A percentile compares a stretch with the other conserved stretches of the same genome.
These are phyloP conservation scores for Mortierella sp. DNA, from an alignment of 371 early-diverging fungal genomes.

Conservation along the genomic window DNA sequence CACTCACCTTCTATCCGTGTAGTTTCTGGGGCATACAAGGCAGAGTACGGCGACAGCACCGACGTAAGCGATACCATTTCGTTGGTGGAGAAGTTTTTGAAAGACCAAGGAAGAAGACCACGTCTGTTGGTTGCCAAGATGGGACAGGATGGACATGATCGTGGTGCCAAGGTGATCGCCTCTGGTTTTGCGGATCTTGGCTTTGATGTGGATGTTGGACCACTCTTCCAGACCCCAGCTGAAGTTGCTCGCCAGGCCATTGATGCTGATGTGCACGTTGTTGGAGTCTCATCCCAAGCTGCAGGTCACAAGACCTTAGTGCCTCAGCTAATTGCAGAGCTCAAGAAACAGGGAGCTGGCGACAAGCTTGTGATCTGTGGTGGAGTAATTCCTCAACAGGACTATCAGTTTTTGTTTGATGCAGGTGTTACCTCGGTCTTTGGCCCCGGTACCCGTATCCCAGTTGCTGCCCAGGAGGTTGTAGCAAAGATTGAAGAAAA, in stretches of 20 bases:
- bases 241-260: constrained; percentile 90
- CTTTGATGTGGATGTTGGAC: constrained; percentile 90
- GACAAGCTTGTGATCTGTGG: constrained; percentile 84
- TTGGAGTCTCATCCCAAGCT: constrained; percentile 88
- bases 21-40: constrained; percentile 87
- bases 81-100: constrained; percentile 67
- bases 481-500: constrained; percentile 70
- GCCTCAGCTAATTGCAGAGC: constrained; percentile 79
- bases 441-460: constrained; percentile 88
- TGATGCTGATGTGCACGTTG: constrained; percentile 89
- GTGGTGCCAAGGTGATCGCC: constrained; percentile 91
- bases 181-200: constrained; percentile 90
- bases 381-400: constrained; percentile 88
- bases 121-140: constrained; percentile 89
- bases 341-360: constrained; percentile 75
- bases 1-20: constrained; percentile 82
- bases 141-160: constrained; percentile 94
- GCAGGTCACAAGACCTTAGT: constrained; percentile 90
- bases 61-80: constrained; percentile 75
- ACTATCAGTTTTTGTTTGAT: constrained; percentile 83
- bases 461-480: constrained; percentile 83
- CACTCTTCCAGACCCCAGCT: constrained; percentile 89
- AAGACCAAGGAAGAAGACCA: constrained; percentile 82
- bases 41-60: constrained; percentile 76
- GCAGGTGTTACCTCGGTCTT: constrained; percentile 83